A percentile compares a stretch with the other conserved stretches of the same genome.
These are phyloP conservation scores for Casuarina cunninghamiana DNA, from an alignment of 306 rosid species.

Conservation along the genomic window DNA sequence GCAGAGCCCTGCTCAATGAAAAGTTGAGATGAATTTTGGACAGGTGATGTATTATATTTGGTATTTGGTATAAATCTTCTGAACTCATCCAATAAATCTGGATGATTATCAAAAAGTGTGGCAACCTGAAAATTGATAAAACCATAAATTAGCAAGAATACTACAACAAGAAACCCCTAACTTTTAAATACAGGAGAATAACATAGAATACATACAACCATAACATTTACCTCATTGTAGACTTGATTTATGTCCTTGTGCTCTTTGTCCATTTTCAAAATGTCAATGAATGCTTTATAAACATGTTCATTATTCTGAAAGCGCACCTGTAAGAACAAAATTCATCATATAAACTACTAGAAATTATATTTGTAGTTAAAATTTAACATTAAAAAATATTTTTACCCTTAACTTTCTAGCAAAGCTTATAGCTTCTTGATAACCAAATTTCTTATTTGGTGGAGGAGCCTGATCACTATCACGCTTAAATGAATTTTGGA, in stretches of 20 bases:
- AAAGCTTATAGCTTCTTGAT: conserved; percentile 95
- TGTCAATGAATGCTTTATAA: conserved; percentile 91
- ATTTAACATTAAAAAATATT: conserved; percentile 12
- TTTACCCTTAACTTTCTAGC: conserved; percentile 95
- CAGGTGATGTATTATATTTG: conserved; percentile 49
- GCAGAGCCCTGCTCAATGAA: conserved; percentile 61
- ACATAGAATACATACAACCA: not conserved
- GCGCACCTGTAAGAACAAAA: conserved; percentile 61
- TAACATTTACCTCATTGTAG: conserved; percentile 72
- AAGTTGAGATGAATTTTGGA: conserved; percentile 61
- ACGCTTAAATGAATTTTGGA: conserved; percentile 60
- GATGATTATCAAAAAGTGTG: conserved; percentile 67
- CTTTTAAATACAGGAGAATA: conserved; percentile 2
- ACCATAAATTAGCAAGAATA: conserved; percentile 1
- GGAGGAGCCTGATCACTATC: conserved; percentile 70
- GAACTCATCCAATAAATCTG: conserved; percentile 85
- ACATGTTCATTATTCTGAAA: conserved; percentile 83
- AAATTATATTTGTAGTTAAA: conserved; percentile 15
- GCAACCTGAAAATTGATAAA: conserved; percentile 59
- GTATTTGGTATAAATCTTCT: conserved; percentile 89
- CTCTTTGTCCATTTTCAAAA: conserved; percentile 96
- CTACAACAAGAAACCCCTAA: not conserved
- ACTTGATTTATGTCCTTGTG: conserved; percentile 89
- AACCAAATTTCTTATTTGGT: conserved; percentile 83
- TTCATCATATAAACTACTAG: conserved; percentile 19